These are phyloP conservation scores for Fulvia fulva DNA, from an alignment of 2,329 filamentous ascomycete species.

Conservation along the genomic window DNA sequence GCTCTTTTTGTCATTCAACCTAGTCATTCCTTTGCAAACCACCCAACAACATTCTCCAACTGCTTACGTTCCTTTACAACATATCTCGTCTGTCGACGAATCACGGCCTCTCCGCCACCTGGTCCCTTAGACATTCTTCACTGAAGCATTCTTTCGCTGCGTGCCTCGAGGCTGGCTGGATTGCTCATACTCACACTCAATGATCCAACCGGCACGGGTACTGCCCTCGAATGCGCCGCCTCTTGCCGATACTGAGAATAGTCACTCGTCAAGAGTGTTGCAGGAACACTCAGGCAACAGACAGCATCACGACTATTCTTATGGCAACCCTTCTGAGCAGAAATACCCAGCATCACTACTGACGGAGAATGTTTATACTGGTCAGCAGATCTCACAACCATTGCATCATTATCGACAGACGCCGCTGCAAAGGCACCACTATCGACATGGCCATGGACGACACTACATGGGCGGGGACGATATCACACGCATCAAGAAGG, in stretches of 20 bases:
- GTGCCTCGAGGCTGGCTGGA: slow-evolving; percentile 26
- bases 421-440: slow-evolving; percentile 12
- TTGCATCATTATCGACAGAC: slow-evolving; percentile 15
- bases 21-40: slow-evolving; percentile 40
- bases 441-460: slow-evolving; percentile 10
- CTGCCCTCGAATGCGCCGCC: slow-evolving; percentile 42
- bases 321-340: slow-evolving; percentile 21
- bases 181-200: slow-evolving; percentile 20
- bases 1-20: slow-evolving; percentile 27
- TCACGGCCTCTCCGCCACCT: slow-evolving; percentile 18
- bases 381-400: slow-evolving; percentile 13
- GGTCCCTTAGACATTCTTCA: slow-evolving; percentile 26
- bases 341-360: slow-evolving; percentile 32
- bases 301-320: slow-evolving; percentile 31
- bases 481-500: slow-evolving; percentile 15
- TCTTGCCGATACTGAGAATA: slow-evolving; percentile 28
- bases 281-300: slow-evolving; percentile 43
- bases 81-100: slow-evolving; percentile 25
- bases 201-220: slow-evolving; percentile 37
- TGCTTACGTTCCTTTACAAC: slow-evolving; percentile 39
- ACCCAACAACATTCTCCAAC: slow-evolving; percentile 31
- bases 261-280: slow-evolving; percentile 34
- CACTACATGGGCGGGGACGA: slow-evolving; percentile 5
- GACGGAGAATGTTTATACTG: slow-evolving; percentile 23
- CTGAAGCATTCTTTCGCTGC: slow-evolving; percentile 41